Base-by-base conservation (phyloP, 805 yeast species). In the Candida takata region DNA sequence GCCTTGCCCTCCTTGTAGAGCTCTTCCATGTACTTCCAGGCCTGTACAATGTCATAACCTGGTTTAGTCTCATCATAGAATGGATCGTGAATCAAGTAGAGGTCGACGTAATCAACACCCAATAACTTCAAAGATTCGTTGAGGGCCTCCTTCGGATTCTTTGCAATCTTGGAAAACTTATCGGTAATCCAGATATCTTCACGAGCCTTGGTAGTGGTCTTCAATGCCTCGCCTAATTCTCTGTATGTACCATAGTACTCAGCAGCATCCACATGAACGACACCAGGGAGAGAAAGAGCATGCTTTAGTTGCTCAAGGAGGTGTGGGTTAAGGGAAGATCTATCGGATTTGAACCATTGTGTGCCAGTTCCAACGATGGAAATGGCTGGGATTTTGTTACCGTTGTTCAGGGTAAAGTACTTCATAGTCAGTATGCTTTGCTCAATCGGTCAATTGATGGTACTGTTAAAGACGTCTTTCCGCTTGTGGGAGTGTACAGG, bases 311-410 rank as follows among this genome's bases (percentile, higher is more conserved):
- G 60, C 1, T 48, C 55, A 4, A 63, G 57, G n/a, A 66, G 47
- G 8, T 49, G 49, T 4, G 56, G 38, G 26, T 60, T 56, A 43
- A 60, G 48, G 3, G 46, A 43, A 5, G 50, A 47, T 23, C 29
- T 29, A 9, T 53, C 60, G 5, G 44, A 42, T 26, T 65, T 60
- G 41, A n/a, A 61, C 80, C 81, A 76, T 44, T 65, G 68, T 23
- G 81, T 74, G 29, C 83, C 83, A 2, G 78, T 63, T 6, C 83
- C 83, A 14, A 75, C 63, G 39, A 63, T 52, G 21, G 79, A 78
- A 33, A 76, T 55, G 6, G 67, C 68, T 19, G 70, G 71, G 24
- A 66, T 58, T 42, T 60, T 57, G 38, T 60, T 56, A 2, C 67
- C 68, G 48, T 66, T 65, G 38, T 32, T 46, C 16, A 51, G 40